A percentile compares a stretch with the other conserved stretches of the same genome.
Conservation (phyloP, 257 asterid species). For the Nicotiana paniculata region DNA sequence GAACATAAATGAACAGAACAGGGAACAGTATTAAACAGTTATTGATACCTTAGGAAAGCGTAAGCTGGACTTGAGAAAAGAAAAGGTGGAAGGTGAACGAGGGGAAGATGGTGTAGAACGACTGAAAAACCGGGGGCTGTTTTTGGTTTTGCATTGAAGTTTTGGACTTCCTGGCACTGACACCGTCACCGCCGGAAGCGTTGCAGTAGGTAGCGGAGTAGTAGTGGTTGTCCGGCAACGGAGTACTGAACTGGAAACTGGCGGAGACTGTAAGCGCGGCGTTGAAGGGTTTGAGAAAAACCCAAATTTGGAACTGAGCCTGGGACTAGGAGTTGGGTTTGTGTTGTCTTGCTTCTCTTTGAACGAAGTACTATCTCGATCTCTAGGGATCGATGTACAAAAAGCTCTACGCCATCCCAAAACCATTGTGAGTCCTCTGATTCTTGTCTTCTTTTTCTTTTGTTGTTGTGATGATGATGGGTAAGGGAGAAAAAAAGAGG, state of each 20-base stretch:
- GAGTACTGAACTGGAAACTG: constrained; percentile 37
- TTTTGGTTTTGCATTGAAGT: constrained; percentile 55
- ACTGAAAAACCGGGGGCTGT: constrained; percentile 53
- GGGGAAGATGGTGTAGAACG: constrained; percentile 88
- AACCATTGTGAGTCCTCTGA: constrained; percentile 43
- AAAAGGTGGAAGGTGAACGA: constrained; percentile 78
- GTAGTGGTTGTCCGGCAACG: constrained; percentile 56
- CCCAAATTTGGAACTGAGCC: constrained; percentile 38
- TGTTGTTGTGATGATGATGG: constrained; percentile 3
- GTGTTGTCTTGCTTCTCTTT: constrained; percentile 12
- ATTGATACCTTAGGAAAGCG: constrained; percentile 51
- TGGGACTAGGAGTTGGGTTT: constrained; percentile 41
- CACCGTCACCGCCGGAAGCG: neutral
- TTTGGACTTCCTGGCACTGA: constrained; percentile 35
- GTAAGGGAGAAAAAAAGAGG: neutral
- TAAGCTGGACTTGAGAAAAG: constrained; percentile 62
- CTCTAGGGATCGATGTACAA: constrained; percentile 80
- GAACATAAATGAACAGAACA: neutral
- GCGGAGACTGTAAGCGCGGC: constrained; percentile 62
- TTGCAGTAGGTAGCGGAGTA: neutral
- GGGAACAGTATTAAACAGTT: neutral
- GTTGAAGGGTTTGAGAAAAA: constrained; percentile 81
- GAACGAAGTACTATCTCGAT: constrained; percentile 21
- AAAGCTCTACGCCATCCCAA: constrained; percentile 94
- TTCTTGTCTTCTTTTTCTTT: neutral